Conservation (phyloP, 768 basidiomycete species). For the Leccinum subgranulosum region DNA sequence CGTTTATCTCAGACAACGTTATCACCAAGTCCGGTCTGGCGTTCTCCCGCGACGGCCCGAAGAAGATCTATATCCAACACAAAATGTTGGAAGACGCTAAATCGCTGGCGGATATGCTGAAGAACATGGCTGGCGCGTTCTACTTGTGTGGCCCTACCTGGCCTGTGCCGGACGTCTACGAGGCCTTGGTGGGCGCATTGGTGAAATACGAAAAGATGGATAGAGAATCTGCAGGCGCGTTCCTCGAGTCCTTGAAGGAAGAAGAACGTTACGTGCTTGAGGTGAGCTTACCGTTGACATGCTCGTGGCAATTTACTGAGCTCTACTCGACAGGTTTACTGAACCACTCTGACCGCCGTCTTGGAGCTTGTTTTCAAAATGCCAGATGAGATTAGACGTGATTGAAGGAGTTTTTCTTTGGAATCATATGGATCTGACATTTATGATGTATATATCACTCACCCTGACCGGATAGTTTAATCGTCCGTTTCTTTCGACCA, state of each 20-base stretch:
- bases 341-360: background rate
- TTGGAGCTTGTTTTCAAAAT: background rate
- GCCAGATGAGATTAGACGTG: background rate
- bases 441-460: background rate
- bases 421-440: background rate
- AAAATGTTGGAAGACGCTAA: constrained; percentile 93
- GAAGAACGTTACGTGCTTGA: constrained; percentile 98
- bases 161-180: constrained; percentile 99
- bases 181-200: constrained; percentile 83
- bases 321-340: constrained; percentile 21
- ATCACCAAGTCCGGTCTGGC: constrained; percentile 92
- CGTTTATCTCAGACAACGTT: constrained; percentile 79
- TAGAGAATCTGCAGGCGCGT: constrained; percentile 66
- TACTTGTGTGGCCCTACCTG: constrained; percentile 98
- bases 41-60: constrained; percentile 90
- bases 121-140: constrained; percentile 76
- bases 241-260: constrained; percentile 88
- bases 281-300: constrained; percentile 33
- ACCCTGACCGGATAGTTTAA: background rate
- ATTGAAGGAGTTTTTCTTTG: background rate
- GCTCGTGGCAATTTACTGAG: background rate
- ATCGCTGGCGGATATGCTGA: constrained; percentile 69
- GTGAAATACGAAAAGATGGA: constrained; percentile 66
- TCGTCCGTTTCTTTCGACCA: too few species aligned
- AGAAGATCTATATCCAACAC: constrained; percentile 98